These are phyloP conservation scores for Fraxinus angustifolia DNA, from an alignment of 305 asterid genomes.

Conservation along the genomic window DNA sequence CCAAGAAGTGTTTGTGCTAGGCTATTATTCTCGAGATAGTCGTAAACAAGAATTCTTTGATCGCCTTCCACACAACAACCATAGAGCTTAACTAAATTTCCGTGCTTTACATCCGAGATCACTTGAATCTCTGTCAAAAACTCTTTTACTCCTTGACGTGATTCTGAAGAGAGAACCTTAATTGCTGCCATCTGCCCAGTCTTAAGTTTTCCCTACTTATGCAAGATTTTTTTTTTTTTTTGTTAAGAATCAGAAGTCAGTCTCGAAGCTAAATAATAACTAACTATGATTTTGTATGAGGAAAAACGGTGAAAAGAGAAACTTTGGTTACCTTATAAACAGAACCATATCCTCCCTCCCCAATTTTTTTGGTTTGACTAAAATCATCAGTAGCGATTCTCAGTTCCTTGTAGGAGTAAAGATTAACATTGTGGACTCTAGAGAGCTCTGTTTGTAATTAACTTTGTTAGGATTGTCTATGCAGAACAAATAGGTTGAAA, in stretches of 20 bases:
- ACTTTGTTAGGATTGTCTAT: conserved; percentile 24
- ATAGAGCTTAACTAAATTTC: conserved; percentile 75
- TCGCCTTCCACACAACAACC: conserved; percentile 85
- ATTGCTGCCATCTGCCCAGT: conserved; percentile 78
- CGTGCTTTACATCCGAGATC: conserved; percentile 75
- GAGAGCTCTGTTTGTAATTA: conserved; percentile 57
- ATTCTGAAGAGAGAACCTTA: conserved; percentile 77
- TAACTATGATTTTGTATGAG: background rate
- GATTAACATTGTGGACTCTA: conserved; percentile 40
- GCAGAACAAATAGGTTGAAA: background rate
- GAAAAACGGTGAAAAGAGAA: background rate
- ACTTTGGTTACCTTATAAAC: conserved; percentile 64
- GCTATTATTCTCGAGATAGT: conserved; percentile 85
- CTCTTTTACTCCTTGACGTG: conserved; percentile 76
- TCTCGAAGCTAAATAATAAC: background rate
- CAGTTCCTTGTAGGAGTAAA: conserved; percentile 73
- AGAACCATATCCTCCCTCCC: conserved; percentile 93
- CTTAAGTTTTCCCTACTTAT: conserved; percentile 64
- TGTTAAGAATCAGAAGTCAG: conserved; percentile 14
- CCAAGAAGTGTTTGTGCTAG: conserved; percentile 84
- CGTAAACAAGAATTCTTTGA: conserved; percentile 82
- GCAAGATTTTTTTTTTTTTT: background rate
- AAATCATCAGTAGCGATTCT: conserved; percentile 64
- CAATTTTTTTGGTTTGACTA: conserved; percentile 63
- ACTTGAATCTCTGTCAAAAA: conserved; percentile 88